Evolutionary conservation across 225 moss, liverwort and hornwort species (phyloP), one percentile per base, ranked within the genome.

Genomic region (Pseudoscleropodium purum): DNA sequence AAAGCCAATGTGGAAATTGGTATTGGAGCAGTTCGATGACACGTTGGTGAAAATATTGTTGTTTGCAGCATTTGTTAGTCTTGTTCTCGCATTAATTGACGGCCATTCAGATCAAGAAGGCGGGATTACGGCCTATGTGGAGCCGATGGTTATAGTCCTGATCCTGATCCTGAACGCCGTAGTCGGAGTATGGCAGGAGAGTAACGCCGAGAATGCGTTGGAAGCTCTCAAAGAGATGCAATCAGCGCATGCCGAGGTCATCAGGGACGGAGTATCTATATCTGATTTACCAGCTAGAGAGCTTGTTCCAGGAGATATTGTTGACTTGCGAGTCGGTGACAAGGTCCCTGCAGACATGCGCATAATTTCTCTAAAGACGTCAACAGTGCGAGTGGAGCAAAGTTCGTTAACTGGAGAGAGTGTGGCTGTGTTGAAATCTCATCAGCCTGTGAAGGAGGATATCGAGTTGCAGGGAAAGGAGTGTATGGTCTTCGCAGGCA

Each of bases 101-200:
- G 97, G 85, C 77, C 93, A 97, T n/a, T 87, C 92, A 61, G 80
- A 41, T 29, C 92, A 83, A 49, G 98, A 95, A 75, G 87, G 93
- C 39, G 51, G 60, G 92, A 39, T 67, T 62, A 96, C 96, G 9
- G 97, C 97, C 15, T 98, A 94, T 64, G 97, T 98, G 30, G 98
- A 98, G 88, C 98, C 98, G 13, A 91, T 95, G 64, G 98, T 98
- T 36, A 98, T 98, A 72, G 90, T 98, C 51, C 79, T 96, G 67
- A 98, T 98, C 70, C 96, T 98, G 68, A 87, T 98, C 25, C 88
- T 98, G 68, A 98, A 98, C 87, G 98, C 98, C 57, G 39, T 97
- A 47, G 98, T 98, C 49, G 98, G 98, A 75, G 98, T 98, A 45
- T 98, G 98, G 98, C 98, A 98, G 92, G 98, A 97, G 83, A 98